Evolutionary conservation across 2,329 filamentous ascomycete genomes (phyloP), one percentile per base, ranked within the genome.

Genomic region (Nothomitra cinnamomea): DNA sequence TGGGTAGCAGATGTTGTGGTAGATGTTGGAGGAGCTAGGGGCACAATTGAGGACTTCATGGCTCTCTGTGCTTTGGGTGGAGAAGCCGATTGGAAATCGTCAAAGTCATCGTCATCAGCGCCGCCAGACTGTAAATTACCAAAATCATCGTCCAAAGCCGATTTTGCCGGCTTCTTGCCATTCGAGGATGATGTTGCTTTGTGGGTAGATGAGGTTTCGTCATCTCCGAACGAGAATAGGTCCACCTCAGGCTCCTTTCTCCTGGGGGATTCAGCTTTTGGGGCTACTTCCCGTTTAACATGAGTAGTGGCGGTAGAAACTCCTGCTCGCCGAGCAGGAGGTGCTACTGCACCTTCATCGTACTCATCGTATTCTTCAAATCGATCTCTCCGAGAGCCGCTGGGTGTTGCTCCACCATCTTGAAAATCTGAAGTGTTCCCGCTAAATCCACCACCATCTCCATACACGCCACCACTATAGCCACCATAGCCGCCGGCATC

Each of bases 291-390:
- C 7, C 70, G 60, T 50, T 61, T 56, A 45, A 54, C 57, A 13
- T 56, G 51, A 35, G 38, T n/a, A n/a, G 56, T 43, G 52, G 55
- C 19, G 53, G 56, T 40, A 56, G 56, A n/a, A 55, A 68, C 66
- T 58, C 73, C 70, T 64, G 73, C 78, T 61, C 74, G 70, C 59
- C 72, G 72, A 35, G 72, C 70, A 22, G 78, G 69, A 55, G 77
- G 70, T 52, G 73, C 66, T 51, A 69, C 69, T 50, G 75, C 73
- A 41, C 76, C 87, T 62, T 95, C 92, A 54, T 96, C 90, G 62
- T 83, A 90, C 68, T 98, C 92, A 64, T 98, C 89, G 63, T 98
- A 98, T 68, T 95, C 92, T 61, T 96, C 90, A 61, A 95, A 98
- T 58, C 83, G 79, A 59, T 94, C 88, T 54, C 75, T 72, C 55